Evolutionary conservation across 495 filamentous ascomycete species (phyloP).

Genomic region (Xylaria nigripes): DNA sequence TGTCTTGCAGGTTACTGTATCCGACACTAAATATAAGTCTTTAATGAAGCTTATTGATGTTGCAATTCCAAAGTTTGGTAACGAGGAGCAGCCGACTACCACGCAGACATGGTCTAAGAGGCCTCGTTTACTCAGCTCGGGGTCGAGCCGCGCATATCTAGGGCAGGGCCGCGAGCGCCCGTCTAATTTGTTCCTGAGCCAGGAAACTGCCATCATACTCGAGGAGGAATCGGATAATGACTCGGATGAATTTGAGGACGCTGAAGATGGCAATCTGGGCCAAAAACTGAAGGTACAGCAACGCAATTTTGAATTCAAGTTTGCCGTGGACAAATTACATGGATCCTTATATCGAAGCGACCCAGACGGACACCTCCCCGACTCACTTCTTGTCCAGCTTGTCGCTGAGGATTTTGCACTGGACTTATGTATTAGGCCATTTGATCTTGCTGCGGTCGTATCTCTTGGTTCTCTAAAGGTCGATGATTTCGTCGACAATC

Average conservation of each 20-base stretch:
- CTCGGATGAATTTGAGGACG: slow-evolving; percentile 54
- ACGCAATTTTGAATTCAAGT: slow-evolving; percentile 89
- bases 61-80: slow-evolving; percentile 77
- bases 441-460: slow-evolving; percentile 86
- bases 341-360: slow-evolving; percentile 86
- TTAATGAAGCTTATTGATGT: slow-evolving; percentile 95
- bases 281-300: slow-evolving; percentile 69
- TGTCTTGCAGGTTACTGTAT: slow-evolving; percentile 82
- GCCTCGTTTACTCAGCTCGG: slow-evolving; percentile 40
- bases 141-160: slow-evolving; percentile 28
- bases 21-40: slow-evolving; percentile 91
- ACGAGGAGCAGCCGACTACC: slow-evolving; percentile 29
- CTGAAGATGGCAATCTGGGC: slow-evolving; percentile 49
- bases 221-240: slow-evolving; percentile 64
- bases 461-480: slow-evolving; percentile 78
- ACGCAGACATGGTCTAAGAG: slow-evolving; percentile 46
- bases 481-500: slow-evolving; percentile 88
- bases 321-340: slow-evolving; percentile 84
- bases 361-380: slow-evolving; percentile 63
- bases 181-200: slow-evolving; percentile 38
- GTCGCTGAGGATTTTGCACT: slow-evolving; percentile 84
- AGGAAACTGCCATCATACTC: slow-evolving; percentile 68
- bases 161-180: slow-evolving; percentile 25
- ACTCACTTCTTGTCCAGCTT: slow-evolving; percentile 80
- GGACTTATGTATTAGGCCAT: slow-evolving; percentile 78